phyloP scores from a whole-genome alignment of 345 rosid genomes.

The Hibiscus syriacus region DNA sequence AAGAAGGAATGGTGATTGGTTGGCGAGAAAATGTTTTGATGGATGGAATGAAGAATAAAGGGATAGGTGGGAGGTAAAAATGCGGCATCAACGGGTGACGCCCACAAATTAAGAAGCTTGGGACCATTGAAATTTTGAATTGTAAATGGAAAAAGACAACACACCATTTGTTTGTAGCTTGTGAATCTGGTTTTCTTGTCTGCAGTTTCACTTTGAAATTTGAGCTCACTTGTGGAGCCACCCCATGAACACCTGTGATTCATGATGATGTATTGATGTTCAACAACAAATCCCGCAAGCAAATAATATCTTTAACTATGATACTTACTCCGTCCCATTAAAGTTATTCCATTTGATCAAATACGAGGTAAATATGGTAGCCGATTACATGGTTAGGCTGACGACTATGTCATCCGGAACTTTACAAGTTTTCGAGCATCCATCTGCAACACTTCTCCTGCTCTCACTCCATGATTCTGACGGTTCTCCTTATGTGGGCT shows the following conservation, averaged over 20 bases:
- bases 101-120: background rate
- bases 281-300: too few species aligned
- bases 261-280: constrained; percentile 34
- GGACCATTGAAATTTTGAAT: background rate
- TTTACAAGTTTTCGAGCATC: too few species aligned
- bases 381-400: too few species aligned
- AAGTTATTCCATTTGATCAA: too few species aligned
- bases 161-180: background rate
- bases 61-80: background rate
- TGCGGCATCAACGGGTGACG: constrained; percentile 1
- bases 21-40: background rate
- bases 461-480: too few species aligned
- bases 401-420: too few species aligned
- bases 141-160: background rate
- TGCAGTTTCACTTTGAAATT: background rate
- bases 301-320: too few species aligned
- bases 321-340: too few species aligned
- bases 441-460: too few species aligned
- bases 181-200: background rate
- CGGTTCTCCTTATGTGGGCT: too few species aligned
- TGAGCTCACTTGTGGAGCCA: background rate
- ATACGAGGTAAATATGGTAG: too few species aligned
- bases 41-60: background rate
- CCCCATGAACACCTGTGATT: constrained; percentile 3
- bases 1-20: background rate